Evolutionary conservation across 139 green algal genomes (phyloP), one percentile per base, ranked within the genome.

Genomic region (Pseudopediastrum boryanum): DNA sequence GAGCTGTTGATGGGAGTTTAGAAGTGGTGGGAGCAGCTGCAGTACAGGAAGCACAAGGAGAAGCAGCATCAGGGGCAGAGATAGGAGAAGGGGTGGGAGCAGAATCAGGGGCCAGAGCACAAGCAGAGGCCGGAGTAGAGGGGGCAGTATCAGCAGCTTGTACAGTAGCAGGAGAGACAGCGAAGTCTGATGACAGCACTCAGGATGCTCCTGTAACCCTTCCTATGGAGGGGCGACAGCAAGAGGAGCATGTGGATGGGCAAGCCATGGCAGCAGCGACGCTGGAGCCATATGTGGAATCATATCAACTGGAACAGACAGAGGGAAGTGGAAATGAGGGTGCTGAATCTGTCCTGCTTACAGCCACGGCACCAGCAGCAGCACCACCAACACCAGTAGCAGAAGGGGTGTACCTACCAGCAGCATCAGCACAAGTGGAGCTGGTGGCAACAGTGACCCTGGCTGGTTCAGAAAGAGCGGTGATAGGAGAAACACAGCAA

Each of bases 261-360:
- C 54, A 54, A 10, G 71, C 54, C 3, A 78, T 78, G n/a, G 71
- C 71, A 9, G 23, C 44, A n/a, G n/a, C 38, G 19, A 59, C n/a
- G 10, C 36, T 78, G n/a, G 36, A 35, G 9, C 36, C 54, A 70
- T 56, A 33, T 13, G 71, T 51, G 52, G 71, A 25, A 36, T 78
- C 3, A 38, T 29, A 41, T 67, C 44, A 51, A 27, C 35, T 78
- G 35, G 9, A 51, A 39, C 41, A 29, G 42, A n/a, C n/a, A n/a
- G n/a, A n/a, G n/a, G n/a, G n/a, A n/a, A n/a, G n/a, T n/a, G n/a
- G n/a, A n/a, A n/a, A n/a, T n/a, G n/a, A n/a, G n/a, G n/a, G n/a
- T n/a, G n/a, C n/a, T n/a, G n/a, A n/a, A n/a, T n/a, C n/a, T n/a
- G n/a, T n/a, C n/a, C n/a, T n/a, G n/a, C n/a, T n/a, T n/a, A n/a